These are phyloP conservation scores for Xylaria sp. DNA, from an alignment of 2,329 filamentous ascomycete species.

Conservation along the genomic window DNA sequence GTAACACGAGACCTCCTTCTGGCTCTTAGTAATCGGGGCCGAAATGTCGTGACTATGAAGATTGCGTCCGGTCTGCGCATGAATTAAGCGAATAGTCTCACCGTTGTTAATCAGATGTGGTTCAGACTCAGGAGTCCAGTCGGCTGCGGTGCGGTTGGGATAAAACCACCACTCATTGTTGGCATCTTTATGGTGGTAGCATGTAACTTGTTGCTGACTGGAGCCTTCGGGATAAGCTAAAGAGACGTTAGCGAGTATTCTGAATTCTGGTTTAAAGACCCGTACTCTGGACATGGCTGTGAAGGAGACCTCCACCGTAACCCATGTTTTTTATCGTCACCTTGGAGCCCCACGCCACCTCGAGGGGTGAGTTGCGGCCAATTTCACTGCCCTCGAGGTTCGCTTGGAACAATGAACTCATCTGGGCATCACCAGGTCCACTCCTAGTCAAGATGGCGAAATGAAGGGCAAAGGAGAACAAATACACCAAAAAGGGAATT, in stretches of 20 bases:
- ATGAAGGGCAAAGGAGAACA: slow-evolving; percentile 94
- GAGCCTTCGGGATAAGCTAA: slow-evolving; percentile 88
- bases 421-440: slow-evolving; percentile 98
- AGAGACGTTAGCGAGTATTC: slow-evolving; percentile 35
- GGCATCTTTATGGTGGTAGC: slow-evolving; percentile 99
- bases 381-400: slow-evolving; percentile 95
- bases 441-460: slow-evolving; percentile 94
- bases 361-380: slow-evolving; percentile 92
- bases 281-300: slow-evolving; percentile 90
- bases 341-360: slow-evolving; percentile 88
- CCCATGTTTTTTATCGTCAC: slow-evolving; percentile 99
- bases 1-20: slow-evolving; percentile 94
- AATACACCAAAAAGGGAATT: slow-evolving; percentile 89
- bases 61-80: slow-evolving; percentile 96
- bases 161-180: slow-evolving; percentile 99
- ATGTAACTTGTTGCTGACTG: slow-evolving; percentile 94
- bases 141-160: slow-evolving; percentile 82
- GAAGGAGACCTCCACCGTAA: slow-evolving; percentile 94
- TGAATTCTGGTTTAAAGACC: slow-evolving; percentile 18
- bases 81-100: slow-evolving; percentile 84
- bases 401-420: slow-evolving; percentile 99
- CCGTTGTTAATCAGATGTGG: slow-evolving; percentile 83
- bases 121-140: slow-evolving; percentile 77
- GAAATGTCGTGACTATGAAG: slow-evolving; percentile 92
- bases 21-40: slow-evolving; percentile 87